Base-by-base conservation (phyloP, 2,329 filamentous ascomycete species). In the Aaosphaeria pasadenensis region DNA sequence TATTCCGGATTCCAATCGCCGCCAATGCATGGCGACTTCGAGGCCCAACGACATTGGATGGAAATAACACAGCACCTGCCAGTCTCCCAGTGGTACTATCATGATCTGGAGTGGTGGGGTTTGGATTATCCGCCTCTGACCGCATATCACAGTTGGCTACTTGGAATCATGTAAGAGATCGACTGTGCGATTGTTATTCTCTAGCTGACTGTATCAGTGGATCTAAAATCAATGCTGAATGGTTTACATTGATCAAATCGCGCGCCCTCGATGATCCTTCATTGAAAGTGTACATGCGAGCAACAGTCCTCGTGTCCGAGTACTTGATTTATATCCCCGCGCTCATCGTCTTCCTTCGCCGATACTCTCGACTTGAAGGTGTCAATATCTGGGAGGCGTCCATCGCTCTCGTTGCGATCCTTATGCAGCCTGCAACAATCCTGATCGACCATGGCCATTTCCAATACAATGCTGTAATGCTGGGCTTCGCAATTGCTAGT, bases 31-130 rank as follows among this genome's bases (percentile, higher is more conserved):
- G 94, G 94, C 56, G 94, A 99, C 71, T 99, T 96, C 73, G 94
- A 99, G 75, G 94, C 95, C 4, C 94, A 99, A 71, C 79, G 94
- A 60, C 94, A 99, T 71, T 99, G 94, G 94, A 96, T 99, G 91
- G 94, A 99, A 66, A 78, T 99, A 56, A 96, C 94, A 2, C 88
- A 84, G 6, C 84, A 96, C 50, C 77, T 99, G 2, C 94, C 94
- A 11, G 79, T 95, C 35, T 94, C 90, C 7, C 88, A 94, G 70
- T 99, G 95, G 94, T 99, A 99, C 71, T 96, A 95, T 66, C 90
- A 99, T 70, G 91, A 99, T 67, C 77, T 97, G 40, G 80, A 92
- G 63, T 99, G 92, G 86, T 99, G 94, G 94, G 95, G 95, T 1
- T 80, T 99, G 57, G 94, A 99, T 73, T 99, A 99, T 70, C 94